A percentile compares a stretch with the other conserved stretches of the same genome.
Evolutionary conservation across 345 rosid genomes (phyloP).

Genomic region (Raphanus sativus): DNA sequence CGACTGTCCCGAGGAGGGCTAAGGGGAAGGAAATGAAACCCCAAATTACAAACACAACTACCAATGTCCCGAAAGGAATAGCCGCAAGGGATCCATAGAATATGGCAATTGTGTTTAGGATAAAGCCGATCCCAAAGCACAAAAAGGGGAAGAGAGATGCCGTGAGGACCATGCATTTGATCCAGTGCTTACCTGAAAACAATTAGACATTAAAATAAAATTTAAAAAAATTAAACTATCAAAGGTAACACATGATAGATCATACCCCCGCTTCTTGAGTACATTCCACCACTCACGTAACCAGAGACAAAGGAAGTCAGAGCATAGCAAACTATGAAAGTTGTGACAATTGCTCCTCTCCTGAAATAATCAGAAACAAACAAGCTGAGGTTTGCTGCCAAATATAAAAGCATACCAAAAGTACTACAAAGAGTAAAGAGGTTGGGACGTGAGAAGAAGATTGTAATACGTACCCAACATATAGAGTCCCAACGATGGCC

Average conservation of each 20-base stretch:
- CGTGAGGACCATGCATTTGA: conserved; percentile 90
- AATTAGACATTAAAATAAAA: conserved; percentile 1
- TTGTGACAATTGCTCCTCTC: conserved; percentile 99
- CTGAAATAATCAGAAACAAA: conserved; percentile 43
- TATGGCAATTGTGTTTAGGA: conserved; percentile 84
- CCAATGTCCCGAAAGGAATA: conserved; percentile 94
- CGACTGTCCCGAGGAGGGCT: conserved; percentile 91
- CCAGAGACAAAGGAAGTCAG: conserved; percentile 96
- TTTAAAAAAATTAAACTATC: neutral
- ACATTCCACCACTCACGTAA: conserved; percentile 99
- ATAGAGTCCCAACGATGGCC: conserved; percentile 89
- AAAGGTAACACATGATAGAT: neutral
- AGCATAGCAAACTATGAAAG: conserved; percentile 95
- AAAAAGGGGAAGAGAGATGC: conserved; percentile 91
- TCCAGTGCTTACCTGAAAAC: conserved; percentile 82
- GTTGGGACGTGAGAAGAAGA: conserved; percentile 17
- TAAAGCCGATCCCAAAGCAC: conserved; percentile 89
- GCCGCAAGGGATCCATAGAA: conserved; percentile 94
- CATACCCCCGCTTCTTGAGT: conserved; percentile 96
- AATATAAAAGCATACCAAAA: conserved; percentile 5
- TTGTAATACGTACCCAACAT: conserved; percentile 55
- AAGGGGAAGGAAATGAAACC: conserved; percentile 93
- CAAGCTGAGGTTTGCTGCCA: neutral
- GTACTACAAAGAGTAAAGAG: neutral
- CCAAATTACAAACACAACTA: conserved; percentile 90